Base-by-base conservation (phyloP, 805 yeast species). In the Lipomyces lipofer region DNA sequence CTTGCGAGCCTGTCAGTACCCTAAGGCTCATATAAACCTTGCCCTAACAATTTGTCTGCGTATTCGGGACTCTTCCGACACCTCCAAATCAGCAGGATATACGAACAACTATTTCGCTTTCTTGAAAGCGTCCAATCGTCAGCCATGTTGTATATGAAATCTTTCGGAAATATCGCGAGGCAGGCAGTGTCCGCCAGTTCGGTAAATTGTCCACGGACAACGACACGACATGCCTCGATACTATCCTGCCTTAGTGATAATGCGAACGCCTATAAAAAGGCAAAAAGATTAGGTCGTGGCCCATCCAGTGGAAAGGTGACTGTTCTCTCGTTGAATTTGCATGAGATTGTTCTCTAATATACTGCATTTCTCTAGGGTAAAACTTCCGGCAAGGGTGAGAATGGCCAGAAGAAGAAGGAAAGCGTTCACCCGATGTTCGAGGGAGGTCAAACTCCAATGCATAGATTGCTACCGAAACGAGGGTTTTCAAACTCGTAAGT, bases 391-490 rank as follows among this genome's bases (percentile, higher is more conserved):
- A 80, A 98, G 71, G 99, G 99, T 77, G 96, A 88, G 67, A 94
- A 94, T 75, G 99, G 99, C 82, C 98, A 92, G 71, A 92, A 92
- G 74, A 97, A 98, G 9, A 82, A 98, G 73, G 87, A 92, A 35
- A 81, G 84, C 39, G 92, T 92, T 28, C 92, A 90, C 52, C 81
- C 86, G 55, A 88, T 95, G 92, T 89, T 92, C 69, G 99, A 94
- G 76, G 99, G 99, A 82, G 98, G 99, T 69, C 99, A 94, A 70
- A 94, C 98, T 1, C 98, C 97, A 24, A 82, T 85, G 67, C 82
- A 83, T 71, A 80, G 86, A 71, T 74, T 86, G 63, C 83, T 88
- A 72, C 96, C 97, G 63, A 92, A 92, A 69, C 76, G 85, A 56
- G 98, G 98, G 7, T 90, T 90, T 75, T 82, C 43, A n/a, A 56